A percentile compares a stretch with the other conserved stretches of the same genome.
phyloP scores from a whole-genome alignment of 306 rosid genomes.

The Coriaria nepalensis region DNA sequence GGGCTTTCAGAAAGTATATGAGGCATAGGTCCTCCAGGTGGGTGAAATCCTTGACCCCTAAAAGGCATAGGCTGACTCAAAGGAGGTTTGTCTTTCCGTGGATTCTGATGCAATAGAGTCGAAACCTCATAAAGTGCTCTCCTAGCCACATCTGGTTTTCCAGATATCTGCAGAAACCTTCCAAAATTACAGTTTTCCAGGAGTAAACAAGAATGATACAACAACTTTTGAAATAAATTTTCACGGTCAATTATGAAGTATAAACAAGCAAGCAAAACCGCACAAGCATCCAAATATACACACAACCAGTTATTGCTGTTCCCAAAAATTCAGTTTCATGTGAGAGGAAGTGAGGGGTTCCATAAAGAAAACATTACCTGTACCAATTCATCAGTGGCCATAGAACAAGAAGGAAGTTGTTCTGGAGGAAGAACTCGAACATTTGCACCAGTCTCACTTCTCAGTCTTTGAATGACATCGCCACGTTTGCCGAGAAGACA shows the following conservation, averaged over 20 bases:
- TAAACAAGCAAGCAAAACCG: too few relatives aligned
- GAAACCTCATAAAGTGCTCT: constrained; percentile 25
- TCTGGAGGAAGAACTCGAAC: constrained; percentile 26
- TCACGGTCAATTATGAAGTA: not conserved
- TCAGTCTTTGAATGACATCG: constrained; percentile 22
- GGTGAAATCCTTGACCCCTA: constrained; percentile 18
- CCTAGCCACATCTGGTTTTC: constrained; percentile 19
- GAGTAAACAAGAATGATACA: constrained; percentile 2
- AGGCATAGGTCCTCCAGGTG: constrained; percentile 9
- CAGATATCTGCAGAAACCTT: constrained; percentile 23
- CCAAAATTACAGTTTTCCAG: constrained; percentile 6
- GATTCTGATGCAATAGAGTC: constrained; percentile 24
- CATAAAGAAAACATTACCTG: constrained; percentile 10
- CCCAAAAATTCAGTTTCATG: not conserved
- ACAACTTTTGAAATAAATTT: not conserved
- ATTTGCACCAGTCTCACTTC: constrained; percentile 23
- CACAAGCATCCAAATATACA: too few relatives aligned
- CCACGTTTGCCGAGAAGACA: constrained; percentile 30
- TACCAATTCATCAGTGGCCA: constrained; percentile 26
- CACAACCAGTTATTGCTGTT: too few relatives aligned
- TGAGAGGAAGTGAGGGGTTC: not conserved
- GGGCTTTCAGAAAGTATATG: constrained; percentile 15
- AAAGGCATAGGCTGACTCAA: constrained; percentile 11
- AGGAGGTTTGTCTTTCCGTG: constrained; percentile 23
- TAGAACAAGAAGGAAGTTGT: constrained; percentile 27